Base-by-base conservation (phyloP, 805 yeast species). In the Nakazawaea populi region DNA sequence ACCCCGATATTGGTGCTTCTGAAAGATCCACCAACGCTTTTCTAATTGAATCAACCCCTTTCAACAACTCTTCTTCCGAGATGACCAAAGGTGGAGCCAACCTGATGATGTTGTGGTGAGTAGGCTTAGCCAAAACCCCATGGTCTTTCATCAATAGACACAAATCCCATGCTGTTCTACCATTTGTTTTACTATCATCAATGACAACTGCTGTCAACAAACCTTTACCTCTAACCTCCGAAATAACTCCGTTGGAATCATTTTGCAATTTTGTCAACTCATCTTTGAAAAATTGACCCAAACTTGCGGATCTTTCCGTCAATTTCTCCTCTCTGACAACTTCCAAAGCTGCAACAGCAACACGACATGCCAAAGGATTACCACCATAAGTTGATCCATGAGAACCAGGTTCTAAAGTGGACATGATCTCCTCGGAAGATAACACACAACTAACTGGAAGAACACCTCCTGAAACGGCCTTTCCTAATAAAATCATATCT, bases 331-430 rank as follows among this genome's bases (percentile, higher is more conserved):
- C 96, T 67, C 77, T 80, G 51, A 92, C 89, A 49, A 92, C 98
- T 60, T 89, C 79, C 57, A 92, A 76, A 9, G 98, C 97, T 53
- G 96, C 97, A 66, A 89, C 83, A 54, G 97, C 94, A 24, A 89
- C 97, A 51, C 89, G 79, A 58, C 96, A 89, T 27, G 96, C 92
- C 66, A 92, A 78, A 57, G 98, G 97, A 73, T 90, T 92, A 68
- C 98, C 98, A 70, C 98, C 98, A 66, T 88, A 92, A 27, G 98
- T 92, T 31, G 97, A 91, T 48, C 98, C 98, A 70, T 92, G 98
- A 34, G 96, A 88, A 50, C 98, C 98, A 30, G 97, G 96, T 55
- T 87, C 89, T 59, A 92, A 78, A 56, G 89, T 82, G 57, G 83
- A 77, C 97, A 92, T 87, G 65, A 92, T 86, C 53, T 89, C 95